phyloP scores from a whole-genome alignment of 2,329 filamentous ascomycete species.

The Rhynchosporium graminicola region DNA sequence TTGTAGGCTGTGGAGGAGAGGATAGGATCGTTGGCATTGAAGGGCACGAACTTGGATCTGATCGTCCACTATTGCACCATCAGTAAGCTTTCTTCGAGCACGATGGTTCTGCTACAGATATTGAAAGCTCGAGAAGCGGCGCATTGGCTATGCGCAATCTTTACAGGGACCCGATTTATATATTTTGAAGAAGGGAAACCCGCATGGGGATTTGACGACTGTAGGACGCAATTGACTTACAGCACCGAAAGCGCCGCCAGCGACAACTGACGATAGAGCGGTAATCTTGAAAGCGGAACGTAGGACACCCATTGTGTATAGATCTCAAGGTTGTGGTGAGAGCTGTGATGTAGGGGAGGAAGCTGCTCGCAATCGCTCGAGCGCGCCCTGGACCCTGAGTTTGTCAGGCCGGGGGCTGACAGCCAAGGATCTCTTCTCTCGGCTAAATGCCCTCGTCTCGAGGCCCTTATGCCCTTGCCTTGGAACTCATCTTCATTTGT shows the following conservation, averaged over 20 bases:
- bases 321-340: not conserved
- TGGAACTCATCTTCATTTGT: no score
- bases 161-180: no score
- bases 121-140: no score
- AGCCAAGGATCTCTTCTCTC: not conserved
- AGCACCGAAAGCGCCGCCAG: constrained; percentile 31
- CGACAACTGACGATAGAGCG: constrained; percentile 27
- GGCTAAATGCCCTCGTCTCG: not conserved
- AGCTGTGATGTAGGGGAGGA: not conserved
- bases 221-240: constrained; percentile 3
- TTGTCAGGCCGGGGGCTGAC: constrained; percentile 3
- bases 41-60: constrained; percentile 48
- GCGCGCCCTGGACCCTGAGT: not conserved
- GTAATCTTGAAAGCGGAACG: constrained; percentile 30
- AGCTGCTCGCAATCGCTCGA: not conserved
- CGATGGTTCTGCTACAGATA: no score
- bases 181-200: not conserved
- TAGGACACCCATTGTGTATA: constrained; percentile 29
- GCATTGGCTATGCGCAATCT: not conserved
- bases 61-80: constrained; percentile 22
- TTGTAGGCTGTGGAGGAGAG: constrained; percentile 59
- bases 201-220: not conserved
- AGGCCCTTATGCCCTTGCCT: not conserved
- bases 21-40: constrained; percentile 60
- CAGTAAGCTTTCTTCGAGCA: not conserved